Evolutionary conservation across 352 stramenopile species (phyloP).

Genomic region (Phytophthora cryptogea): DNA sequence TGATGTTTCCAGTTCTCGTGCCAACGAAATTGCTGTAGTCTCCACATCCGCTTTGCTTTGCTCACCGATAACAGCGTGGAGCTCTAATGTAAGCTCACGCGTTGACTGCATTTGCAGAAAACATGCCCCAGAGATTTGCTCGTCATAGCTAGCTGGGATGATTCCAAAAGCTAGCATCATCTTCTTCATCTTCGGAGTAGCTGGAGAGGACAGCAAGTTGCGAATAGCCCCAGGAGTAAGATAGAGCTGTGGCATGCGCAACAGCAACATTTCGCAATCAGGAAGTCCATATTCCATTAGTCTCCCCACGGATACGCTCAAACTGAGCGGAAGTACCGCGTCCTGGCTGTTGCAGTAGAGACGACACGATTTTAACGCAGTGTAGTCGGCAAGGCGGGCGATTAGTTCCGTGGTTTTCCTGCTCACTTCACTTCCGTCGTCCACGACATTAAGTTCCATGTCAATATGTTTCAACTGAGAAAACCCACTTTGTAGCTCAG

Average conservation of each 20-base stretch:
- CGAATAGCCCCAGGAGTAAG: constrained; percentile 12
- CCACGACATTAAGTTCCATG: constrained; percentile 24
- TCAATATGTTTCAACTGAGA: constrained; percentile 61
- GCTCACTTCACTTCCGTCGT: constrained; percentile 2
- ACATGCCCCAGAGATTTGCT: constrained; percentile 7
- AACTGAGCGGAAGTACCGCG: constrained; percentile 8
- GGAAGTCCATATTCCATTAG: constrained; percentile 49
- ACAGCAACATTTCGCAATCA: constrained; percentile 49
- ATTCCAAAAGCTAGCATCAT: constrained; percentile 32
- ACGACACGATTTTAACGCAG: constrained; percentile 22
- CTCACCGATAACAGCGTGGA: constrained; percentile 19
- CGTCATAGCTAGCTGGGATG: background rate
- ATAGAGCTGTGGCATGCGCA: constrained; percentile 35
- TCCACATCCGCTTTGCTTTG: constrained; percentile 1
- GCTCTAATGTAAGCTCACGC: constrained; percentile 29
- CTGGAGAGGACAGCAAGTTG: constrained; percentile 22
- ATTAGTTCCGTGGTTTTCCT: constrained; percentile 28
- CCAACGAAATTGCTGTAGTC: constrained; percentile 8
- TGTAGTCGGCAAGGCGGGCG: constrained; percentile 31
- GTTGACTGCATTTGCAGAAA: constrained; percentile 29
- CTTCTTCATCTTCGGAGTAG: constrained; percentile 27
- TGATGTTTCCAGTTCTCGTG: constrained; percentile 23
- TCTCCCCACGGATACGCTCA: constrained; percentile 31
- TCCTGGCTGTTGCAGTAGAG: constrained; percentile 13
- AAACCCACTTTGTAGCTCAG: constrained; percentile 55